Evolutionary conservation across 495 filamentous ascomycete genomes (phyloP), one percentile per base, ranked within the genome.

Genomic region (Lasiosphaeria hispida): DNA sequence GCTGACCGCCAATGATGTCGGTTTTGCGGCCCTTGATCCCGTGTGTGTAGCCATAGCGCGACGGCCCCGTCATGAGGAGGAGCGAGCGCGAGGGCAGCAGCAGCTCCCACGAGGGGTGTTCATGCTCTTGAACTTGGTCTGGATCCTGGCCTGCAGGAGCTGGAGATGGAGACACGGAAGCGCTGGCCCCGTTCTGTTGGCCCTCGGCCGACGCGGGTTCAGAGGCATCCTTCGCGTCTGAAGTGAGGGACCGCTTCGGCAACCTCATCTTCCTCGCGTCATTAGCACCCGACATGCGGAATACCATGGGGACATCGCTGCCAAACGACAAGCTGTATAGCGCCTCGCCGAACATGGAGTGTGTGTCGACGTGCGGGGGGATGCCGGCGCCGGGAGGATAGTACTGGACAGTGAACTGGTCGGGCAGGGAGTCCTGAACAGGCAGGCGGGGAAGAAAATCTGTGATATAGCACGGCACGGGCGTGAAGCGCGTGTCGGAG

Each of bases 341-440:
- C 23, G 66, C 62, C 54, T 71, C 68, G 43, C n/a, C 61, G 23
- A 71, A 71, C 62, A 68, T 61, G 42, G 66, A 69, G 52, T 71
- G 68, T 4, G 68, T 71, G 54, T 71, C 68, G 23, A 71, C 68
- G 48, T 71, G 68, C 17, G 68, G 68, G 13, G 68, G 68, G 51
- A 71, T 71, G n/a, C 68, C 68, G 35, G 59, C 61, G 42, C 68
- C 68, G 10, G 68, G 66, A 4, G 68, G 68, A 57, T 71, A 71
- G 55, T 71, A 71, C 48, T 71, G 68, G 15, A 67, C 55, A 4
- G 66, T 71, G 60, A 71, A 69, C 64, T 71, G 68, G 49, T 71
- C 68, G 4, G 68, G 68, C 1, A 65, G 39, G n/a, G 40, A 39
- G 14, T 33, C 36, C 15, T 62, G 60, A 33, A 68, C n/a, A 3